Conservation (phyloP, 805 yeast genomes). For the Scheffersomyces spartinae region DNA sequence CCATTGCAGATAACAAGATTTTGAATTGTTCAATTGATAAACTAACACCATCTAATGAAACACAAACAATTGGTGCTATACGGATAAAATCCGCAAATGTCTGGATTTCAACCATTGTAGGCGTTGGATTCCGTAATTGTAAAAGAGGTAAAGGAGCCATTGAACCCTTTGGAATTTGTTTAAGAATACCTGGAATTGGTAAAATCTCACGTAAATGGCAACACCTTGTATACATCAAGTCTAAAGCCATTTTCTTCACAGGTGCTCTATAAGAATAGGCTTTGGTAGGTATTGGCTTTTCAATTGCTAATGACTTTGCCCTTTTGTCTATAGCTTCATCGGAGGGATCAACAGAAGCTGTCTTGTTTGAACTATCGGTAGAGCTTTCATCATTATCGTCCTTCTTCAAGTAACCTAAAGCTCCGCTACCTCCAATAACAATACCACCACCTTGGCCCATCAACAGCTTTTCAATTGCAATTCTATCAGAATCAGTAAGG, state of each 20-base stretch:
- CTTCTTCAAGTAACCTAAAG: constrained; percentile 15
- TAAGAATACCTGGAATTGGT: constrained; percentile 83
- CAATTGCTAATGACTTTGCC: constrained; percentile 16
- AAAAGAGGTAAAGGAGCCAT: constrained; percentile 62
- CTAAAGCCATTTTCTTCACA: constrained; percentile 41
- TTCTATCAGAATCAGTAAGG: constrained; percentile 26
- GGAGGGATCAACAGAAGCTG: constrained; percentile 3
- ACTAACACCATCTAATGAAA: constrained; percentile 70
- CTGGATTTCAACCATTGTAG: constrained; percentile 78
- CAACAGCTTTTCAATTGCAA: constrained; percentile 24
- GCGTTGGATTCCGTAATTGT: constrained; percentile 75
- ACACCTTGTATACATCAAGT: constrained; percentile 78
- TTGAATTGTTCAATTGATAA: constrained; percentile 68
- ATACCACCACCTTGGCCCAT: constrained; percentile 33
- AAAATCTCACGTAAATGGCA: constrained; percentile 86
- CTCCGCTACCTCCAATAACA: too few species aligned
- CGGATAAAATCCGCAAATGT: constrained; percentile 83
- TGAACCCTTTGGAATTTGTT: constrained; percentile 70
- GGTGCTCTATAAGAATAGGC: constrained; percentile 16
- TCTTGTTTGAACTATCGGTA: constrained; percentile 3
- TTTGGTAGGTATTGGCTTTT: constrained; percentile 17
- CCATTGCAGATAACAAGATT: constrained; percentile 58
- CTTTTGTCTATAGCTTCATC: constrained; percentile 12
- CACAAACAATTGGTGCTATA: constrained; percentile 68
- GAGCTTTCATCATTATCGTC: constrained; percentile 4